A percentile compares a stretch with the other conserved stretches of the same genome.
These are phyloP conservation scores for Trichomonas gallinae DNA, from an alignment of 208 protist species.

Conservation along the genomic window DNA sequence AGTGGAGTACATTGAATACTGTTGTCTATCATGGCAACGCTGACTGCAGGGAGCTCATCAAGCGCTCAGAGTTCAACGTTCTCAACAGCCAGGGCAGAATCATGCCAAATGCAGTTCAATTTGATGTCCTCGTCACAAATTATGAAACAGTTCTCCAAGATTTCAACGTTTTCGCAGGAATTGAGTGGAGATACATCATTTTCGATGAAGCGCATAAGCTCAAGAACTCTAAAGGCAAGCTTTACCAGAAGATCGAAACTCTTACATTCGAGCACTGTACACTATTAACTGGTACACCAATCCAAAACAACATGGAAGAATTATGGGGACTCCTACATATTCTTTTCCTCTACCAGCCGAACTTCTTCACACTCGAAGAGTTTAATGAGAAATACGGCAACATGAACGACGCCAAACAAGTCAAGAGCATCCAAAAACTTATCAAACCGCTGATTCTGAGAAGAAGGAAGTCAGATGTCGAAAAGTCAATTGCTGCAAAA, in stretches of 20 bases:
- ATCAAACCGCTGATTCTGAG: constrained; percentile 56
- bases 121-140: constrained; percentile 64
- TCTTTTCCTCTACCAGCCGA: constrained; percentile 52
- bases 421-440: constrained; percentile 37
- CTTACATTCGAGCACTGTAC: constrained; percentile 8
- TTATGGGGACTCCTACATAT: constrained; percentile 58
- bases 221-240: constrained; percentile 56
- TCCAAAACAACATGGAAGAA: constrained; percentile 52
- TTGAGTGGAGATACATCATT: constrained; percentile 79
- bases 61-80: not conserved
- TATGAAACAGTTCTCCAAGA: constrained; percentile 52
- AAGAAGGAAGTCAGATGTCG: constrained; percentile 72
- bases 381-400: constrained; percentile 37
- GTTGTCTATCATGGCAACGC: constrained; percentile 15
- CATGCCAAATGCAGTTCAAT: constrained; percentile 28
- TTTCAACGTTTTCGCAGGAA: not conserved
- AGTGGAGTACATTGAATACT: constrained; percentile 50
- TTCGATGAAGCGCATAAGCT: constrained; percentile 95
- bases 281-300: constrained; percentile 49
- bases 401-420: constrained; percentile 24
- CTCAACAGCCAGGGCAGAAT: not conserved
- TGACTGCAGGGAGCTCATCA: not conserved
- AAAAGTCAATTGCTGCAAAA: constrained; percentile 71
- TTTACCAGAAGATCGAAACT: constrained; percentile 36
- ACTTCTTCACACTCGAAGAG: constrained; percentile 49